phyloP scores from a whole-genome alignment of 495 filamentous ascomycete species.

The Lasiosphaeria ovina region DNA sequence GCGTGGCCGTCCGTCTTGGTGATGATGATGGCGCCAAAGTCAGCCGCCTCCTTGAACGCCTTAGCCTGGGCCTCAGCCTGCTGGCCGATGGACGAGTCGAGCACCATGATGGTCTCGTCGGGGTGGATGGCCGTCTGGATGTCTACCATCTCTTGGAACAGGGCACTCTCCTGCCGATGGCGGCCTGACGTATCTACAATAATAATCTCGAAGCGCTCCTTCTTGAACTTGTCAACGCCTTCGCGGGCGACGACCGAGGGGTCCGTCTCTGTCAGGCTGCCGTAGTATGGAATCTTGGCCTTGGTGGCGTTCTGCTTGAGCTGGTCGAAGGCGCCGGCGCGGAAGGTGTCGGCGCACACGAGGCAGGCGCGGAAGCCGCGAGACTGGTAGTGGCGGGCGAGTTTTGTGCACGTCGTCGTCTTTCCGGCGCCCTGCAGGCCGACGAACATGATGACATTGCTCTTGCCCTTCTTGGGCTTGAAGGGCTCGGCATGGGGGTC shows the following conservation, averaged over 20 bases:
- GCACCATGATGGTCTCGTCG: constrained; percentile 97
- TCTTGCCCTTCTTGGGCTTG: constrained; percentile 93
- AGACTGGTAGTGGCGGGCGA: constrained; percentile 91
- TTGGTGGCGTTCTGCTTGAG: constrained; percentile 98
- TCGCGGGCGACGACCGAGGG: constrained; percentile 89
- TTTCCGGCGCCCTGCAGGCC: constrained; percentile 96
- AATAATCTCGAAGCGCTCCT: constrained; percentile 96
- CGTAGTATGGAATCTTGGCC: constrained; percentile 98
- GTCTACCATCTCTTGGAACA: constrained; percentile 98
- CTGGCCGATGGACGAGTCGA: constrained; percentile 95
- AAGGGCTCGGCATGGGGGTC: constrained; percentile 95
- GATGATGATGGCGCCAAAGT: constrained; percentile 98
- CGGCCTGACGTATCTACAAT: constrained; percentile 96
- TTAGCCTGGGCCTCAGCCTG: constrained; percentile 90
- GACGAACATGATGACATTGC: constrained; percentile 99
- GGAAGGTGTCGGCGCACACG: constrained; percentile 98
- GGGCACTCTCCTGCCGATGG: constrained; percentile 88
- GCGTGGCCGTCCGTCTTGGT: constrained; percentile 98
- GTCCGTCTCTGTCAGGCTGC: constrained; percentile 91
- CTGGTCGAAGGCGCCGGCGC: constrained; percentile 97
- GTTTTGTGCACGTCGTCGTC: constrained; percentile 96
- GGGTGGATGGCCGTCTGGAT: constrained; percentile 89
- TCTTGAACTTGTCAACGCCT: constrained; percentile 98
- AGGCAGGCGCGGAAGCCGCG: constrained; percentile 92
- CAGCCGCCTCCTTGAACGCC: constrained; percentile 95